phyloP scores from a whole-genome alignment of 345 rosid genomes.

The Citrus unshiu region DNA sequence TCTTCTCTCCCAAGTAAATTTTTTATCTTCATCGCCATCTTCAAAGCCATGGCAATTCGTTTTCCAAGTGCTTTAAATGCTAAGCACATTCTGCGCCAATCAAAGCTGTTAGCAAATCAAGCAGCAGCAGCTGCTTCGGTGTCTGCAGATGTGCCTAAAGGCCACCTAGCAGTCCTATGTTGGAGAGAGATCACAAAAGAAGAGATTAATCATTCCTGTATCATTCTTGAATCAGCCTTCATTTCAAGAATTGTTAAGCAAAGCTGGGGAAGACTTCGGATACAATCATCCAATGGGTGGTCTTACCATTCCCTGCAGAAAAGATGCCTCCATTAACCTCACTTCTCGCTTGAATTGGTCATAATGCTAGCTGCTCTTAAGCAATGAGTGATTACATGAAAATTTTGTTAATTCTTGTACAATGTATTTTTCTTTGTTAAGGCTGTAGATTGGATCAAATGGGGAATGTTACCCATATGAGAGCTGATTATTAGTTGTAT shows the following conservation, averaged over 20 bases:
- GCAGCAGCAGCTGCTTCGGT: background rate
- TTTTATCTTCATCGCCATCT: no score
- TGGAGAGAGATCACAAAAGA: conserved; percentile 28
- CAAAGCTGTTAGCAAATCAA: no score
- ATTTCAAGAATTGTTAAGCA: conserved; percentile 18
- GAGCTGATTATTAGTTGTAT: background rate
- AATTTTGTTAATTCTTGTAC: background rate
- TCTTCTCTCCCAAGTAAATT: no score
- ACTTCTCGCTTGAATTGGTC: conserved; percentile 20
- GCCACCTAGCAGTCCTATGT: conserved; percentile 35
- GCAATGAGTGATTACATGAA: background rate
- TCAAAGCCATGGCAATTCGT: no score
- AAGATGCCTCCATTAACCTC: conserved; percentile 21
- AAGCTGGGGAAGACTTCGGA: conserved; percentile 45
- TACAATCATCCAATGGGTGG: conserved; percentile 43
- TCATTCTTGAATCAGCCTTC: conserved; percentile 35
- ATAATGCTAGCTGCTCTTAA: background rate
- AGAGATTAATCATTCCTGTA: conserved; percentile 30
- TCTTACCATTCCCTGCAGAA: background rate
- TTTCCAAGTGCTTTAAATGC: no score
- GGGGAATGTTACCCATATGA: background rate
- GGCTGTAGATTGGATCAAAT: background rate
- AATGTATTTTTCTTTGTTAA: background rate
- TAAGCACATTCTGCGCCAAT: no score
- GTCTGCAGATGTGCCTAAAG: conserved; percentile 24